Percentiles rank a stretch among this genome's conserved stretches.
These are phyloP conservation scores for Talaromyces islandicus DNA, from an alignment of 2,329 filamentous ascomycete species.

Conservation along the genomic window DNA sequence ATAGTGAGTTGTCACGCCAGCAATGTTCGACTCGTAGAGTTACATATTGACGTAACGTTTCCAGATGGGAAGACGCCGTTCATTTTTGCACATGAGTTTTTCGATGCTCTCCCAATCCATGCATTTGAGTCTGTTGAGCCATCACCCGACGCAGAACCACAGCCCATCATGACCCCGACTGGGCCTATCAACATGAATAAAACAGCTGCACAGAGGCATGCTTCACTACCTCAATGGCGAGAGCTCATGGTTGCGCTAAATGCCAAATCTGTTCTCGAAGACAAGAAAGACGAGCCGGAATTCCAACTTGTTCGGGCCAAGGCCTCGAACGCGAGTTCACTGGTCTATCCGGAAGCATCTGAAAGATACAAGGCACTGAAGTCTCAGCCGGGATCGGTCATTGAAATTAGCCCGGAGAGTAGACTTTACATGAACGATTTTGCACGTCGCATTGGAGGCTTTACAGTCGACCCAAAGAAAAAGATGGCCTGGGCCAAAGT, in stretches of 20 bases:
- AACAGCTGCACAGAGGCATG: constrained; percentile 35
- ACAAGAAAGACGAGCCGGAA: constrained; percentile 56
- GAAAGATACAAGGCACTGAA: constrained; percentile 72
- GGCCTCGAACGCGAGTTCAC: constrained; percentile 70
- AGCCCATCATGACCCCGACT: constrained; percentile 46
- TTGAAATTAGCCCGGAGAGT: constrained; percentile 88
- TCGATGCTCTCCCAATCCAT: constrained; percentile 94
- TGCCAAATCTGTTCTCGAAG: constrained; percentile 49
- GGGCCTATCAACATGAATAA: constrained; percentile 33
- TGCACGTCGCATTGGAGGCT: constrained; percentile 74
- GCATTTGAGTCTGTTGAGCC: constrained; percentile 73
- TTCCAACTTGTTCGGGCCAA: constrained; percentile 81
- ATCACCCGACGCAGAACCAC: constrained; percentile 34
- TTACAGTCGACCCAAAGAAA: constrained; percentile 29
- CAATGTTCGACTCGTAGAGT: background rate
- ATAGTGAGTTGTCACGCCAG: constrained; percentile 43
- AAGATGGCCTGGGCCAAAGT: background rate
- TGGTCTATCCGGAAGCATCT: constrained; percentile 78
- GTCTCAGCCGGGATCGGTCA: constrained; percentile 59
- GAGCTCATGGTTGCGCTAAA: constrained; percentile 72
- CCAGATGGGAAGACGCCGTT: constrained; percentile 68
- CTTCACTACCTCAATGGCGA: constrained; percentile 61
- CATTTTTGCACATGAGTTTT: constrained; percentile 96
- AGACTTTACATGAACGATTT: constrained; percentile 75
- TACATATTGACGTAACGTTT: constrained; percentile 36